Base-by-base conservation (phyloP, 2,329 filamentous ascomycete species). In the Alternaria solani region DNA sequence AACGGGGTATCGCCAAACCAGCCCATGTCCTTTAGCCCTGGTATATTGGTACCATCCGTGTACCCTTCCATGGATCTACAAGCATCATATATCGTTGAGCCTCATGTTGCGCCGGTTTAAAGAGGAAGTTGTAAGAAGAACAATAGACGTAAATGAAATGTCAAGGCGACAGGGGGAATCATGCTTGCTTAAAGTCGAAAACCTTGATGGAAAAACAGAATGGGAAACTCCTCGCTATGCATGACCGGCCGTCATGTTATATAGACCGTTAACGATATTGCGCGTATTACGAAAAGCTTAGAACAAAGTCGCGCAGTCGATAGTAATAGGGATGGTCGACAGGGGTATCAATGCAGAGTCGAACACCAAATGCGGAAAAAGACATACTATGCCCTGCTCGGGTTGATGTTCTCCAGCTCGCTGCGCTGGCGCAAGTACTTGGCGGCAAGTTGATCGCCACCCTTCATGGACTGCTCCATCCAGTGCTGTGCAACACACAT, bases 401-500 rank as follows among this genome's bases (percentile, higher is more conserved):
- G 83, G 34, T 62, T 53, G 72, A 87, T 83, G 53, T 81, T 84
- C 72, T 88, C 86, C 75, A 88, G 85, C 74, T 89, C 87, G 69
- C 87, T 85, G 47, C 86, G 80, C 80, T 96, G 92, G 65, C 89
- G 86, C 77, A 97, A 81, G 79, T 94, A 94, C 76, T 90, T 91
- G 75, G 88, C 89, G 20, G 94, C 94, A 68, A 96, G 82, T 73
- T 91, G 87, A 76, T 98, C 94, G 1, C 93, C 93, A n/a, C 93
- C 93, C 55, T 87, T 86, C 69, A 92, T 91, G 38, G 92, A 93
- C 66, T 92, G 84, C 81, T 94, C 92, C 93, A 98, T 97, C 94
- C 94, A 98, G 82, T 98, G 94, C 79, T 96, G 89, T 9, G 94
- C 94, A 58, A 97, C 88, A 72, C 94, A 97, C 91, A 98, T 95